phyloP scores from a whole-genome alignment of 352 stramenopile genomes.

The Plasmopara viticola region DNA sequence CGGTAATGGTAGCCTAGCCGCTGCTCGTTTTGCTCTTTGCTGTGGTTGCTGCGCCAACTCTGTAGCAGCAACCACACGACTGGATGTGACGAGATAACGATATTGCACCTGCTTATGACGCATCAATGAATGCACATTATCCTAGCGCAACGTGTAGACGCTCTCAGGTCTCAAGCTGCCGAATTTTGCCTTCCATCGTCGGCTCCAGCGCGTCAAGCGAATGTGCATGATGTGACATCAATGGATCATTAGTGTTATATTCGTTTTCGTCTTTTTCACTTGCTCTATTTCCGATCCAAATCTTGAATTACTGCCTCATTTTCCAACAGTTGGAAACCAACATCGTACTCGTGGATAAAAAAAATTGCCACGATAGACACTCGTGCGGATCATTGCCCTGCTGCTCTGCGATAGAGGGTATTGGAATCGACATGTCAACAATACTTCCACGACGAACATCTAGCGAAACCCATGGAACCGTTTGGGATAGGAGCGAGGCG shows the following conservation, averaged over 20 bases:
- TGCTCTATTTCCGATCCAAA: slow-evolving; percentile 33
- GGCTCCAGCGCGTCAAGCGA: too few relatives aligned
- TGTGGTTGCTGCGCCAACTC: slow-evolving; percentile 26
- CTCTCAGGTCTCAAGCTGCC: slow-evolving; percentile 1
- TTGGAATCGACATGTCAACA: slow-evolving; percentile 37
- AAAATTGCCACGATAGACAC: slow-evolving; percentile 61
- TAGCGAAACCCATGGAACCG: slow-evolving; percentile 39
- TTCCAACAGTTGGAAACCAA: slow-evolving; percentile 55
- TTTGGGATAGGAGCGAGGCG: slow-evolving; percentile 48
- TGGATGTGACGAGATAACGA: slow-evolving; percentile 40
- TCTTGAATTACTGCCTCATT: slow-evolving; percentile 32
- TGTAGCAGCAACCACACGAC: slow-evolving; percentile 33
- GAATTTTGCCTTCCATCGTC: slow-evolving; percentile 13
- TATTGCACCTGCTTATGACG: slow-evolving; percentile 33
- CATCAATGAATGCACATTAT: too few relatives aligned
- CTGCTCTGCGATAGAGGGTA: slow-evolving; percentile 12
- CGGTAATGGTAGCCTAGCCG: slow-evolving; percentile 3
- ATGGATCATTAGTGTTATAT: too few relatives aligned
- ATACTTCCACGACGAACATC: slow-evolving; percentile 46
- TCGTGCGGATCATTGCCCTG: slow-evolving; percentile 16
- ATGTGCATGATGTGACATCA: too few relatives aligned
- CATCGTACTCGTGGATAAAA: slow-evolving; percentile 48
- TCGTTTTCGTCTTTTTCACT: neutral
- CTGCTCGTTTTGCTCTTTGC: slow-evolving; percentile 15
- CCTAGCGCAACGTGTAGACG: too few relatives aligned